These are phyloP conservation scores for Biscogniauxia marginata DNA, from an alignment of 2,329 filamentous ascomycete genomes.

Conservation along the genomic window DNA sequence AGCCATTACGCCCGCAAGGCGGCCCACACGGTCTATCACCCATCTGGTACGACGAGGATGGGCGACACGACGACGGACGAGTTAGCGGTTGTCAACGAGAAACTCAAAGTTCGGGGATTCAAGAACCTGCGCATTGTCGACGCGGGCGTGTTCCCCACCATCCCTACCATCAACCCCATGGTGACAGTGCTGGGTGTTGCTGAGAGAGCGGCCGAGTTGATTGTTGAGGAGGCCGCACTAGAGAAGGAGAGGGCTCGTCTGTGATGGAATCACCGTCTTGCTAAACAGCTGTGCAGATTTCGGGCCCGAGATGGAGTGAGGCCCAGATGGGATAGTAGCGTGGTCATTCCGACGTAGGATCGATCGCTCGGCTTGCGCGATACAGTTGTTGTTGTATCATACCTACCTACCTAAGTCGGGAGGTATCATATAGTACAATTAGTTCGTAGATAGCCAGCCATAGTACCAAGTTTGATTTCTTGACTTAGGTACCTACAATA, in stretches of 20 bases:
- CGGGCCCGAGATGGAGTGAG: background rate
- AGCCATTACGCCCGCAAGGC: conserved; percentile 77
- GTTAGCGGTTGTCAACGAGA: conserved; percentile 75
- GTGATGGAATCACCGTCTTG: conserved; percentile 14
- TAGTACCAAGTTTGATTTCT: background rate
- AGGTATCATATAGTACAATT: background rate
- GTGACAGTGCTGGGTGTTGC: conserved; percentile 81
- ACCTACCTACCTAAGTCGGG: too few species aligned
- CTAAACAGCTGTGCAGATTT: too few species aligned
- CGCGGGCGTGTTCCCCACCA: conserved; percentile 84
- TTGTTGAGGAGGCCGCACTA: conserved; percentile 66
- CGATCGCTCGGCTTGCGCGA: background rate
- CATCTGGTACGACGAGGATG: conserved; percentile 89
- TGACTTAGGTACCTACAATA: too few species aligned
- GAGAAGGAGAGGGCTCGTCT: conserved; percentile 31
- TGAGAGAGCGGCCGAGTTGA: conserved; percentile 80
- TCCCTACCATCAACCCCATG: conserved; percentile 88
- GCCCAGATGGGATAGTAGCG: background rate
- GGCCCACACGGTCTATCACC: conserved; percentile 89
- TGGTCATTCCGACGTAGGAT: background rate
- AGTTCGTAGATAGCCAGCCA: background rate
- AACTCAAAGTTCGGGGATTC: conserved; percentile 70
- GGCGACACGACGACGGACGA: conserved; percentile 67
- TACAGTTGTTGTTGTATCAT: background rate
- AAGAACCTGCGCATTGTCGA: conserved; percentile 77